Evolutionary conservation across 768 basidiomycete genomes (phyloP).

Genomic region (Rhodotorula paludigena): DNA sequence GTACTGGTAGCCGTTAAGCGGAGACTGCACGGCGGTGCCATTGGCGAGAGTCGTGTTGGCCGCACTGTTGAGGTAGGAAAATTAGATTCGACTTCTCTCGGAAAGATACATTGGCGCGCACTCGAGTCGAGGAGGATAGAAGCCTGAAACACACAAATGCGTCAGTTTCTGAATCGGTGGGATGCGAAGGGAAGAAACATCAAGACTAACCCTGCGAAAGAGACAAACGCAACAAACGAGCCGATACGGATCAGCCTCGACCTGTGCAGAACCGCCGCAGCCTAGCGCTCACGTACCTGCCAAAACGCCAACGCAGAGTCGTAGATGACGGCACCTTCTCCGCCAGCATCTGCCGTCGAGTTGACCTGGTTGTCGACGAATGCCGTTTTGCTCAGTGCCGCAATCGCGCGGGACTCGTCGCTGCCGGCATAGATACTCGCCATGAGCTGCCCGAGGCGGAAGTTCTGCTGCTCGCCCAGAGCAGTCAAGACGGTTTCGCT

Average conservation of each 20-base stretch:
- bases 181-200: accelerated
- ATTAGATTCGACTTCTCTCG: not conserved
- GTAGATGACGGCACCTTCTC: slow-evolving; percentile 63
- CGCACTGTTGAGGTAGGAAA: not conserved
- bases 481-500: slow-evolving; percentile 57
- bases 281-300: slow-evolving; percentile 49
- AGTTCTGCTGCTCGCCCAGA: slow-evolving; percentile 53
- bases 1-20: slow-evolving; percentile 60
- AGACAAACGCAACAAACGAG: slow-evolving; percentile 27
- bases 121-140: slow-evolving; percentile 58
- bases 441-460: slow-evolving; percentile 54
- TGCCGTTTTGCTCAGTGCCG: slow-evolving; percentile 56
- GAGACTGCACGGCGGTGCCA: slow-evolving; percentile 57
- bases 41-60: slow-evolving; percentile 61
- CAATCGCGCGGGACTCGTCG: slow-evolving; percentile 60
- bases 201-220: not conserved
- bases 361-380: slow-evolving; percentile 61
- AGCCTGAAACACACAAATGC: too few relatives aligned
- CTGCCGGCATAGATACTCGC: slow-evolving; percentile 58
- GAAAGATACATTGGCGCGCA: slow-evolving; percentile 32
- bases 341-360: slow-evolving; percentile 64
- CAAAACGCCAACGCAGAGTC: slow-evolving; percentile 63
- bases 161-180: too few relatives aligned
- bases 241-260: too few relatives aligned
- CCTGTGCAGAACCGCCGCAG: too few relatives aligned